Evolutionary conservation across 176 grass and related monocot species (phyloP), one percentile per base, ranked within the genome.

Genomic region (Aechmea fasciata): DNA sequence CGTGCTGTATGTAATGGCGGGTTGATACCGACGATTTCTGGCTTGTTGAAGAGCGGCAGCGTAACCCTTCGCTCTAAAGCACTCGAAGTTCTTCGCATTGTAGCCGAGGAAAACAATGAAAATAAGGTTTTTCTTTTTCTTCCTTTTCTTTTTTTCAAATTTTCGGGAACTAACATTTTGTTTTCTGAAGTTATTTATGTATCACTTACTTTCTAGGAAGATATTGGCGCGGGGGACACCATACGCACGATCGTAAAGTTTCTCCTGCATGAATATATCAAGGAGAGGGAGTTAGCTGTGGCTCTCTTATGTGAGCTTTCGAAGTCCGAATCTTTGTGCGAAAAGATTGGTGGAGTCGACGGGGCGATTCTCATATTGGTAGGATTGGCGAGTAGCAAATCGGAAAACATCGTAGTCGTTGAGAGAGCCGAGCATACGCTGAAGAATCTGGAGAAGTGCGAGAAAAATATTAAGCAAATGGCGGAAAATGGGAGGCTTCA

Each of bases 221-320:
- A 72, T 70, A 72, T 88, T 28, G 83, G 73, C 18, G 70, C 81
- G 53, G 89, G 89, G n/a, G 85, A 92, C 65, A 88, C 82, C 2
- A 82, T 92, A 25, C 89, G 89, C 61, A 92, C 85, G 0, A 72
- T 88, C 51, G 88, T 92, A 71, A 92, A 92, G 65, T 88, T 92
- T 50, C 17, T 92, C 54, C 85, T 85, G 5, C 87, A 81, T 2
- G 89, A 92, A 48, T 66, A 85, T 11, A 52, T 85, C 63, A 82
- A 88, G 70, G 89, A 92, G 80, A 85, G 89, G 65, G 89, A 82
- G 10, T 65, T 92, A 9, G 89, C 89, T 0, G 82, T 92, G 48
- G 83, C 89, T 0, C 77, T 92, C 2, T 13, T 92, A 48, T 78
- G 80, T 3, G 79, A 92, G 9, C 89, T 92, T 1, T 92, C 89